Base-by-base conservation (phyloP, 352 stramenopile species). In the Phytopythium ostracodes region DNA sequence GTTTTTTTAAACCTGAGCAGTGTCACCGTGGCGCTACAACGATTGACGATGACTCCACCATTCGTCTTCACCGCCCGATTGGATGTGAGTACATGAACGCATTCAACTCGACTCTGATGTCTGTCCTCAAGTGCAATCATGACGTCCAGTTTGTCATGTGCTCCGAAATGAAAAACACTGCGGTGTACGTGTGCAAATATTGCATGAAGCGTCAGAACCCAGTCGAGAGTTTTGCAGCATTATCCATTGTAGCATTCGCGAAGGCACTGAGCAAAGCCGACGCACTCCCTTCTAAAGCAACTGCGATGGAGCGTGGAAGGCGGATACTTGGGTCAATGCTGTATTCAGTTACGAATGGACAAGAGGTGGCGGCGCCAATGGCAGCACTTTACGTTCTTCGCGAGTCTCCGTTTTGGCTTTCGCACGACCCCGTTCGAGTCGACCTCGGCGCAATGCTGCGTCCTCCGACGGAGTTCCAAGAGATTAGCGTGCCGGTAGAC, bases 11-110 rank as follows among this genome's bases (percentile, higher is more conserved):
- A n/a, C 63, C 64, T 12, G 60, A 66, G 25, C 7, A 52, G 50
- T 38, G 50, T 33, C n/a, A 62, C 20, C 10, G 29, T 0, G 54
- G 38, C 0, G 0, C 11, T 0, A 63, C 60, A 9, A 25, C 0
- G 0, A 59, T 71, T 25, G 49, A 57, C 4, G 6, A 65, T 2
- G 36, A 42, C 0, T 15, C 1, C 0, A 54, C 55, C 6, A 20
- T 75, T 1, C 25, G 1, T 0, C 38, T 75, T 10, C 60, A 69
- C 33, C 60, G 58, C 0, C 12, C 53, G 1, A 50, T 71, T 10
- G 64, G 64, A 0, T 71, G 64, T 15, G 64, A 75, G 40, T 78
- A 75, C 40, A 54, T 73, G 4, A 78, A 72, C n/a, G 12, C 62
- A 4, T 78, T 70, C 58, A 78, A 68, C 14, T 25, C 36, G 0